Evolutionary conservation across 1,139 yeast species (phyloP).

Genomic region (Kodamaea sp.): DNA sequence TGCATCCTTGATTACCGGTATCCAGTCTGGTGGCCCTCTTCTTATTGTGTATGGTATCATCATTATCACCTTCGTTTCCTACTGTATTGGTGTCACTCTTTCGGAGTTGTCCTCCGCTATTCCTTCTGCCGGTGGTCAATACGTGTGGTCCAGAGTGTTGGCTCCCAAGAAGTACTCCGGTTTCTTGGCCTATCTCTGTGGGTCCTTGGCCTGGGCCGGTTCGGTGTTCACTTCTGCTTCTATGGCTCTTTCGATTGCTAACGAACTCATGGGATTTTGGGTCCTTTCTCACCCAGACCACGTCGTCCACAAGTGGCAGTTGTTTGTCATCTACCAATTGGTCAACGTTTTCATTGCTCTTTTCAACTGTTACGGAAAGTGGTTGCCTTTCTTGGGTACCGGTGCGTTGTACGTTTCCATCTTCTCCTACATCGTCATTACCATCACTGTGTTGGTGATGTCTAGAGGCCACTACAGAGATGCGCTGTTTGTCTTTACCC

Average conservation of each 20-base stretch:
- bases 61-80: constrained; percentile 55
- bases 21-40: constrained; percentile 68
- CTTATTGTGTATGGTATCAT: constrained; percentile 67
- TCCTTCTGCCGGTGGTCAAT: constrained; percentile 70
- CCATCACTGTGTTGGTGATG: constrained; percentile 57
- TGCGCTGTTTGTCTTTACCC: constrained; percentile 60
- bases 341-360: constrained; percentile 42
- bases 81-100: constrained; percentile 52
- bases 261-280: constrained; percentile 58
- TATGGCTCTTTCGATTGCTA: constrained; percentile 55
- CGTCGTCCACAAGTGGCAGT: constrained; percentile 54
- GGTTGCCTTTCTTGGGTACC: constrained; percentile 54
- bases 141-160: constrained; percentile 60
- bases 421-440: constrained; percentile 53
- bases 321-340: constrained; percentile 53
- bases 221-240: constrained; percentile 61
- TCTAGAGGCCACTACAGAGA: constrained; percentile 56
- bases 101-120: constrained; percentile 58
- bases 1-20: constrained; percentile 63
- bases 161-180: constrained; percentile 52
- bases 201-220: constrained; percentile 62
- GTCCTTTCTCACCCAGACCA: constrained; percentile 45
- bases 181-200: constrained; percentile 58
- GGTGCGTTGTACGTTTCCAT: constrained; percentile 57
- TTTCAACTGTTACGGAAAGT: constrained; percentile 59